Evolutionary conservation across 1,139 yeast species (phyloP).

Genomic region (Pichia cactophila): DNA sequence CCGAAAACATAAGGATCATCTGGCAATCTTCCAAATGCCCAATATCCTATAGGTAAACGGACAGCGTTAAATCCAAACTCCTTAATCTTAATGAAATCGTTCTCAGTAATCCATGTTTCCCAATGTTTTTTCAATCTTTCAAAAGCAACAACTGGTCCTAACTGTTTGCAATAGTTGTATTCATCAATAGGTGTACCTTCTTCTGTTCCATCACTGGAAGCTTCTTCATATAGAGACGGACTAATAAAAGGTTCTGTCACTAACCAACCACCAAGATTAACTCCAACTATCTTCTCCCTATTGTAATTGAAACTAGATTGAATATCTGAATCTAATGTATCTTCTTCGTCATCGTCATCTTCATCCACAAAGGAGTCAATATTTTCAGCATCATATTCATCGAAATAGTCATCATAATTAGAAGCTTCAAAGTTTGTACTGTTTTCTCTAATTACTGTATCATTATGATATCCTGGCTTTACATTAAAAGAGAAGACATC

Average conservation of each 20-base stretch:
- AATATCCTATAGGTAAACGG: conserved; percentile 89
- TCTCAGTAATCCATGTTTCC: conserved; percentile 69
- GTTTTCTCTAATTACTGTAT: neutral
- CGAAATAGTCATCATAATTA: neutral
- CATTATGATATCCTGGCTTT: no score
- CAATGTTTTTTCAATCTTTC: conserved; percentile 60
- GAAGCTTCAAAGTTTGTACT: neutral
- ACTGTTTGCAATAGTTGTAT: conserved; percentile 53
- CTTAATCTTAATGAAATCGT: conserved; percentile 59
- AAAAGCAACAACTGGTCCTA: conserved; percentile 57
- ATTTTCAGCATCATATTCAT: neutral
- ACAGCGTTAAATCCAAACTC: conserved; percentile 73
- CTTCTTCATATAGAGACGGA: conserved; percentile 55
- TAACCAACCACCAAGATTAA: conserved; percentile 90
- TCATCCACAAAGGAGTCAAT: neutral
- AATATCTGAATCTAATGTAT: neutral
- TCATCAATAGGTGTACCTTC: conserved; percentile 75
- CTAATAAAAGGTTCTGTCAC: conserved; percentile 82
- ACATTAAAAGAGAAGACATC: neutral
- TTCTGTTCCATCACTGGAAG: conserved; percentile 28
- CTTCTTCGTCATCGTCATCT: neutral
- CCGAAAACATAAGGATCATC: conserved; percentile 88
- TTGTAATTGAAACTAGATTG: conserved; percentile 28
- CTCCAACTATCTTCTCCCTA: conserved; percentile 56
- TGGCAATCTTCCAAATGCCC: conserved; percentile 70